Evolutionary conservation across 2,329 filamentous ascomycete genomes (phyloP), one percentile per base, ranked within the genome.

Genomic region (Paraphoma sp.): DNA sequence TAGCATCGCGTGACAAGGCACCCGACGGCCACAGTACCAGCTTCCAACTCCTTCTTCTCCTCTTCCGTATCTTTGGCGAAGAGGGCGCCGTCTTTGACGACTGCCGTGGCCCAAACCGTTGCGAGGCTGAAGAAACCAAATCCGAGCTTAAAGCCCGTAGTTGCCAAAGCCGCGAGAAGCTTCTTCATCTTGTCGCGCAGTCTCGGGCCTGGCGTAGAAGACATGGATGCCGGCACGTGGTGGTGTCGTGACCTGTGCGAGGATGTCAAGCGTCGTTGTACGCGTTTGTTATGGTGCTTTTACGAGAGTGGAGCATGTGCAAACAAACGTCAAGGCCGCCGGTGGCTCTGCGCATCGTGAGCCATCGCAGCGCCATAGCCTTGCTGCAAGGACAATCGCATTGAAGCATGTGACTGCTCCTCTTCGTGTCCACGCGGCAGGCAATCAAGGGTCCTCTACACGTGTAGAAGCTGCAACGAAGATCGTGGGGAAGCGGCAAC

Each of bases 101-200:
- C 56, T 14, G 73, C 69, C 14, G 61, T 55, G 1, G 55, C 51
- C 43, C 68, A 63, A 38, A 70, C 65, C 11, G 53, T 40, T 2
- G 64, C 52, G 2, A 75, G 56, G 51, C 63, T 70, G 17, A 71
- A 45, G 12, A 76, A 53, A 16, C 74, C 76, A 53, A 73, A 78
- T 4, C 57, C 56, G 36, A 76, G 65, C 59, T 64, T 66, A 57
- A 74, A 68, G 54, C 50, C 49, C 4, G 57, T 59, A 69, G 65
- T 72, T 7, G 65, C 65, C 31, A 73, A 17, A n/a, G 53, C 51
- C 6, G 53, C 60, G 4, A 73, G 38, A 53, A 45, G 40, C 44
- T 36, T 49, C 29, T 46, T 18, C 51, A 62, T 59, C 5, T 30
- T 48, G n/a, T 17, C 12, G 18, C 23, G 42, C 6, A 17, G 31